Evolutionary conservation across 306 rosid genomes (phyloP).

Genomic region (Rubus parviflorus): DNA sequence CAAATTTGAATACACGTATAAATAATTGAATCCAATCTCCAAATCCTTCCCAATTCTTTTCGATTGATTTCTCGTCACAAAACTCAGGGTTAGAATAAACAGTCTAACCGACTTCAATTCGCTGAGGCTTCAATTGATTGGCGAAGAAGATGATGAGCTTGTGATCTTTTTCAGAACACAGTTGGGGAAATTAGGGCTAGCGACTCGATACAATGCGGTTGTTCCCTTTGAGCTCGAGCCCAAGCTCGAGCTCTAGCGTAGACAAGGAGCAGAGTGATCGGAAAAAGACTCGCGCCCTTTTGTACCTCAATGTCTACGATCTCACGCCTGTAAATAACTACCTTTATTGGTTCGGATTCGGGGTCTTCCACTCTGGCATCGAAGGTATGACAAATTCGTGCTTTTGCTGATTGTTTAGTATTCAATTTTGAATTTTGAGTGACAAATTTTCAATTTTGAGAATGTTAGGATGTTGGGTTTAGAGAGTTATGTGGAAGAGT

Average conservation of each 20-base stretch:
- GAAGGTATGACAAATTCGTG: slow-evolving; percentile 53
- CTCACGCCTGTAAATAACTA: slow-evolving; percentile 85
- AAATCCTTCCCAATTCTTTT: background rate
- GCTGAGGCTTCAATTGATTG: slow-evolving; percentile 6
- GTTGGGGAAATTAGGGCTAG: slow-evolving; percentile 28
- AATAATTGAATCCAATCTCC: background rate
- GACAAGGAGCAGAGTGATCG: slow-evolving; percentile 40
- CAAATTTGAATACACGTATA: background rate
- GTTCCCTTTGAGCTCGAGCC: slow-evolving; percentile 52
- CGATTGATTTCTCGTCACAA: background rate
- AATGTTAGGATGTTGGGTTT: background rate
- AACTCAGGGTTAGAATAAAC: background rate
- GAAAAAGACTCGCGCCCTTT: slow-evolving; percentile 32
- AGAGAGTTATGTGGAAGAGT: background rate
- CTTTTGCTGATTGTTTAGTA: background rate
- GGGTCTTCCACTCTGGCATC: slow-evolving; percentile 90
- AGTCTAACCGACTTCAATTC: background rate
- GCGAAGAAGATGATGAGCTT: slow-evolving; percentile 31
- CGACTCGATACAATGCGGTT: slow-evolving; percentile 56
- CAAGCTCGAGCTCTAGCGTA: slow-evolving; percentile 37
- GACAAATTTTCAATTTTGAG: background rate
- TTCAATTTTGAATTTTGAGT: background rate
- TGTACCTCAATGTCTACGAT: slow-evolving; percentile 93
- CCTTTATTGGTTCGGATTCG: slow-evolving; percentile 74
- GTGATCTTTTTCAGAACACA: slow-evolving; percentile 31